Conservation (phyloP, 768 basidiomycete species). For the Panellus pusillus region DNA sequence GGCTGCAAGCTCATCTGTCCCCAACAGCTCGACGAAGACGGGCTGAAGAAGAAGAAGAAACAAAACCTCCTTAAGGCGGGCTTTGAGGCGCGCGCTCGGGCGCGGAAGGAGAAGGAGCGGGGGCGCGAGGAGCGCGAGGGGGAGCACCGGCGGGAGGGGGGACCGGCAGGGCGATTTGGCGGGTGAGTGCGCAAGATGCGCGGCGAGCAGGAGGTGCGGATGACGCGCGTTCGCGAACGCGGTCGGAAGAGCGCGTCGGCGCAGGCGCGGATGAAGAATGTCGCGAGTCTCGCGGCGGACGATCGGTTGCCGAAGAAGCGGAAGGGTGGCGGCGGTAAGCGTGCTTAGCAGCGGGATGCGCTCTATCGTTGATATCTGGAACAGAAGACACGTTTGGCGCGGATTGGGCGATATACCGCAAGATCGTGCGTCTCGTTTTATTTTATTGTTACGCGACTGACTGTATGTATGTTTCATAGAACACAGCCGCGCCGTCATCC, state of each 20-base stretch:
- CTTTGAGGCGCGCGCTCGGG: slow-evolving; percentile 85
- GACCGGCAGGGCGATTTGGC: slow-evolving; percentile 65
- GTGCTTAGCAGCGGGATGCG: neutral
- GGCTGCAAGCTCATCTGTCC: neutral
- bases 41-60: slow-evolving; percentile 90
- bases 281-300: slow-evolving; percentile 88
- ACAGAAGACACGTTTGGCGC: slow-evolving; percentile 92
- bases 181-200: slow-evolving; percentile 77
- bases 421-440: slow-evolving; percentile 63
- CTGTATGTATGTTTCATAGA: slow-evolving; percentile 45
- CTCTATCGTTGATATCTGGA: slow-evolving; percentile 1
- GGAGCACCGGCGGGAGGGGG: slow-evolving; percentile 70
- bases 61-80: slow-evolving; percentile 93
- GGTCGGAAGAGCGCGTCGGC: slow-evolving; percentile 91
- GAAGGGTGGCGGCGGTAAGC: slow-evolving; percentile 75
- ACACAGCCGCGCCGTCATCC: slow-evolving; percentile 69
- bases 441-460: neutral
- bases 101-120: slow-evolving; percentile 83
- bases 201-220: slow-evolving; percentile 83
- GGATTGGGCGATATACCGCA: slow-evolving; percentile 97
- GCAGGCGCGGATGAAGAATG: slow-evolving; percentile 94
- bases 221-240: slow-evolving; percentile 84
- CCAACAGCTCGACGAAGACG: slow-evolving; percentile 79
- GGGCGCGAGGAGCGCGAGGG: slow-evolving; percentile 73
- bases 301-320: slow-evolving; percentile 79